Evolutionary conservation across 2,329 filamentous ascomycete species (phyloP).

Genomic region (Zasmidium angulare): DNA sequence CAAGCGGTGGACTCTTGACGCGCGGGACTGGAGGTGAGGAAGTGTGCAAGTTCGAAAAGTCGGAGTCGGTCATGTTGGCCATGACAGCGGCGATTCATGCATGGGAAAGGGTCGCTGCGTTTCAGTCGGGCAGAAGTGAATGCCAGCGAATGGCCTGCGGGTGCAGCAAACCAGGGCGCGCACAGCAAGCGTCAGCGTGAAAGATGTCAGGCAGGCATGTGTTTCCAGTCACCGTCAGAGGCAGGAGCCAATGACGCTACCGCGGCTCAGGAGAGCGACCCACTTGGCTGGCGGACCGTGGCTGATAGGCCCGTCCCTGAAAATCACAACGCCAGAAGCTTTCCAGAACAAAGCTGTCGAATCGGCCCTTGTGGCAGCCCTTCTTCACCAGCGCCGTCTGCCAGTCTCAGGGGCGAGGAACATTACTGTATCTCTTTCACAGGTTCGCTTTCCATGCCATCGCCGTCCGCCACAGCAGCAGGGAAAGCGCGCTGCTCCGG

Average conservation of each 20-base stretch:
- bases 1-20: slow-evolving; percentile 36
- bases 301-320: neutral
- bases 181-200: neutral
- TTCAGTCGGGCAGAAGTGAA: neutral
- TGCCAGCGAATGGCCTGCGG: no score
- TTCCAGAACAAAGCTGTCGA: neutral
- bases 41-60: neutral
- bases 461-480: neutral
- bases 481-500: neutral
- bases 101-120: neutral
- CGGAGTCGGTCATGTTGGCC: neutral
- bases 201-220: neutral
- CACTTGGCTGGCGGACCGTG: neutral
- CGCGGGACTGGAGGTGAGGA: slow-evolving; percentile 14
- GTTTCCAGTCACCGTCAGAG: no score
- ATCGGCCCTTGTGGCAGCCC: no score
- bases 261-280: neutral
- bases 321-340: neutral
- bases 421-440: neutral
- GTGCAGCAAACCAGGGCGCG: neutral
- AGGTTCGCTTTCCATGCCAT: neutral
- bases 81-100: neutral
- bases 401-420: neutral
- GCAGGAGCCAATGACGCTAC: neutral
- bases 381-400: neutral